Evolutionary conservation across 345 rosid genomes (phyloP), one percentile per base, ranked within the genome.

Genomic region (Linum tenue): DNA sequence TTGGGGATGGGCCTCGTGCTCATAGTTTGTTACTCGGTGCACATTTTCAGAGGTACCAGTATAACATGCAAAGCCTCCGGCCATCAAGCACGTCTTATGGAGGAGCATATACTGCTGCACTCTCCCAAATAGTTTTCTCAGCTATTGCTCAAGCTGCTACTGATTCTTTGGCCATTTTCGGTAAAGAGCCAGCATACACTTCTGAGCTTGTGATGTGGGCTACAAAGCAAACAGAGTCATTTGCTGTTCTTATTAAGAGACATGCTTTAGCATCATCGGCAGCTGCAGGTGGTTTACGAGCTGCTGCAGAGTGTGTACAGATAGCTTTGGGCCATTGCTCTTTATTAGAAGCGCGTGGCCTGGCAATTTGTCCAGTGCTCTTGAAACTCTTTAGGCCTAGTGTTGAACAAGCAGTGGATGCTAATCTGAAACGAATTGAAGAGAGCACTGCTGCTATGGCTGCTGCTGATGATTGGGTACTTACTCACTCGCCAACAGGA

Each of bases 161-260:
- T 70, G 98, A 91, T 78, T 95, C 98, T 3, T 59, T 86, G 72
- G 63, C 82, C 61, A 91, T 91, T 67, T 95, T 91, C 73, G 96
- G 98, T 60, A 81, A 78, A 67, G 98, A 91, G 79, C 85, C 83
- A 43, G 91, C 95, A 62, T 95, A 91, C 74, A 77, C 88, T 66
- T 95, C 99, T 56, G 98, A 95, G 82, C 96, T 95, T 66, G 98
- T 95, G 60, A 82, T 92, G 82, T 95, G 99, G 99, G 96, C 99
- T 53, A 85, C 96, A 39, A 86, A 84, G 81, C 97, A 91, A 78
- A 84, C 89, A 1, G 96, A 95, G 82, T 78, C 90, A 8, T 91
- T 91, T 80, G 89, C 96, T 63, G 79, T 73, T 73, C 99, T 91
- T 77, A 96, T 95, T 59, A 87, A 91, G 79, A 83, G 99, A 70